Evolutionary conservation across 352 stramenopile genomes (phyloP).

Genomic region (Globisporangium orthogonon): DNA sequence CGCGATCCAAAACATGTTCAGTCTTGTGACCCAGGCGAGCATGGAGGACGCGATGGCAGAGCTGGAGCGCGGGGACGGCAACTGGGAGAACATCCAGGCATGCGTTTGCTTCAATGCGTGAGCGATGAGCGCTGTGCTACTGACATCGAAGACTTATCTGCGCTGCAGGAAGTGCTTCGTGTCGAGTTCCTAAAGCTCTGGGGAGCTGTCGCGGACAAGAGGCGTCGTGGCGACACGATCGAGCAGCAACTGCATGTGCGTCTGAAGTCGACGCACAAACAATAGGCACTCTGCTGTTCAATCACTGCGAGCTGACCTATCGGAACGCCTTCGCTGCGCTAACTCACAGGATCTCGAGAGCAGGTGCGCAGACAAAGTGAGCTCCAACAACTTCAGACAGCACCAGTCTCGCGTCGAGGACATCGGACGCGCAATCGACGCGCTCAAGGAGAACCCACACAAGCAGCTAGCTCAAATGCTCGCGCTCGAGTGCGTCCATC

Average conservation of each 20-base stretch:
- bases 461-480: slow-evolving; percentile 7
- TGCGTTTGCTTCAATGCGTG: background rate
- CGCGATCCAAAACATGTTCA: too few species aligned
- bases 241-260: slow-evolving; percentile 11
- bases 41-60: slow-evolving; percentile 17
- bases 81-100: slow-evolving; percentile 70
- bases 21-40: too few species aligned
- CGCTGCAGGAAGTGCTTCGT: slow-evolving; percentile 37
- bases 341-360: slow-evolving; percentile 10
- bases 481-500: slow-evolving; percentile 10
- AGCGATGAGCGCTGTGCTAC: background rate
- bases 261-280: too few species aligned
- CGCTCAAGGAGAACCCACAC: slow-evolving; percentile 38
- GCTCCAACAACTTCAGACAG: slow-evolving; percentile 1
- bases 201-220: slow-evolving; percentile 12
- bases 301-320: background rate
- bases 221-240: slow-evolving; percentile 17
- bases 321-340: too few species aligned
- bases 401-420: slow-evolving; percentile 35
- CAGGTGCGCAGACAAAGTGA: background rate
- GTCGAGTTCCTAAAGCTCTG: slow-evolving; percentile 34
- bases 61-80: slow-evolving; percentile 39
- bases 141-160: too few species aligned
- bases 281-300: too few species aligned
- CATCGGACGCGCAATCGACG: slow-evolving; percentile 34